A percentile compares a stretch with the other conserved stretches of the same genome.
Evolutionary conservation across 208 protist species (phyloP).

Genomic region (Leishmania turanica): DNA sequence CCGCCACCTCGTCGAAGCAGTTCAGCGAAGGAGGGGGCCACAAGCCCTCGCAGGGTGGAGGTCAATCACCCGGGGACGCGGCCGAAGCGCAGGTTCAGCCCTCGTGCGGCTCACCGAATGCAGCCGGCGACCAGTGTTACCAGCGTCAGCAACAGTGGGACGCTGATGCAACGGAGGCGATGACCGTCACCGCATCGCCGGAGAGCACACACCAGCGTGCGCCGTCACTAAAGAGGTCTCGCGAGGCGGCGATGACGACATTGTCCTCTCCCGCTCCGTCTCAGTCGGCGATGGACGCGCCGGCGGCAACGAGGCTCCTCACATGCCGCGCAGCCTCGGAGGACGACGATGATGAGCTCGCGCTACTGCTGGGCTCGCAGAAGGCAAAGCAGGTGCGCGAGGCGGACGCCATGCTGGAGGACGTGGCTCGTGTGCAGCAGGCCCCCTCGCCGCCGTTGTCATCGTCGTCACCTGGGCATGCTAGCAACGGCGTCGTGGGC

Average conservation of each 20-base stretch:
- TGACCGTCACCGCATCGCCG: not conserved
- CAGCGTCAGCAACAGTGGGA: not conserved
- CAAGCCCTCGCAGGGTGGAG: not conserved
- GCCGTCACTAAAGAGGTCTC: constrained; percentile 1
- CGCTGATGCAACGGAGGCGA: not conserved
- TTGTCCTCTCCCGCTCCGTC: constrained; percentile 6
- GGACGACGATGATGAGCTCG: constrained; percentile 74
- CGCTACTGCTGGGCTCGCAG: constrained; percentile 67
- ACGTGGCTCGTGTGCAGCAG: constrained; percentile 2
- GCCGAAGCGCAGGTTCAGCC: not conserved
- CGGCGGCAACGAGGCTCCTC: constrained; percentile 14
- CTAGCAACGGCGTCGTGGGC: not conserved
- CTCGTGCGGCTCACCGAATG: constrained; percentile 1
- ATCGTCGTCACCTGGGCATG: not conserved
- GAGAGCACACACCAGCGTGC: not conserved
- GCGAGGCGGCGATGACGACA: not conserved
- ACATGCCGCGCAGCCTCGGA: constrained; percentile 9
- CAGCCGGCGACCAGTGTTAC: not conserved
- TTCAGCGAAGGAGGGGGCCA: not conserved
- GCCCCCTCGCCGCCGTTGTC: constrained; percentile 6
- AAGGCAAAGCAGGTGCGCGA: constrained; percentile 43
- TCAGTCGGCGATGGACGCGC: not conserved
- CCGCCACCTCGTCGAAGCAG: not conserved
- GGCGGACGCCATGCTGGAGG: constrained; percentile 30
- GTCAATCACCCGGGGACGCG: constrained; percentile 5